Base-by-base conservation (phyloP, 805 yeast genomes). In the Saccharomycopsis synnaedendra region DNA sequence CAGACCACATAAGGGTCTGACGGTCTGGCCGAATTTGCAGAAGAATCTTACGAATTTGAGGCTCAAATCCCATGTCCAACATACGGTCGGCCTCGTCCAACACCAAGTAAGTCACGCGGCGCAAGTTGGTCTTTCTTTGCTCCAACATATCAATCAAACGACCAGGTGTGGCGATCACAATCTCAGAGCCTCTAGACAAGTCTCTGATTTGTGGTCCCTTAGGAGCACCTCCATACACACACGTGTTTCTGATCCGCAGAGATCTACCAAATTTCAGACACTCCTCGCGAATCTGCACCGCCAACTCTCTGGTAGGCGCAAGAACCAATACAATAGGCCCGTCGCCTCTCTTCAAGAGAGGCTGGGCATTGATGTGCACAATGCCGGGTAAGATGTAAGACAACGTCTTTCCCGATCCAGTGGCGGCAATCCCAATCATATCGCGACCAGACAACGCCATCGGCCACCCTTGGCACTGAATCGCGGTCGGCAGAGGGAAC, bases 31-130 rank as follows among this genome's bases (percentile, higher is more conserved):
- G 85, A 65, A 93, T 93, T 76, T 90, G 97, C 60, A 83, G 89
- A 57, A 93, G 90, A 68, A 93, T 93, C 72, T 90, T 90, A 76
- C 98, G 82, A 68, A 93, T 93, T 77, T 90, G 97, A 58, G 97
- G 97, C 75, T 93, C 98, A 68, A 93, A 93, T 67, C 98, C 98
- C 98, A 93, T 93, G 74, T 93, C 98, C 71, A 93, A 80, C 98
- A 93, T 93, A 76, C 98, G 85, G 71, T 93, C 98, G 62, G 98
- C 98, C 78, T 93, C 98, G 69, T 93, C 98, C 61, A 93, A 76
- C 54, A 93, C 97, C 65, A 93, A 76, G 70, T 93, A 93, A 46
- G 97, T 93, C 54, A 93, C 96, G 74, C 97, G 85, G 66, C 85
- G 82, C 62, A 93, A 76, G 71, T 90, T 93, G 51, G 97, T 93